Conservation (phyloP, 305 asterid species). For the Fraxinus paxiana region DNA sequence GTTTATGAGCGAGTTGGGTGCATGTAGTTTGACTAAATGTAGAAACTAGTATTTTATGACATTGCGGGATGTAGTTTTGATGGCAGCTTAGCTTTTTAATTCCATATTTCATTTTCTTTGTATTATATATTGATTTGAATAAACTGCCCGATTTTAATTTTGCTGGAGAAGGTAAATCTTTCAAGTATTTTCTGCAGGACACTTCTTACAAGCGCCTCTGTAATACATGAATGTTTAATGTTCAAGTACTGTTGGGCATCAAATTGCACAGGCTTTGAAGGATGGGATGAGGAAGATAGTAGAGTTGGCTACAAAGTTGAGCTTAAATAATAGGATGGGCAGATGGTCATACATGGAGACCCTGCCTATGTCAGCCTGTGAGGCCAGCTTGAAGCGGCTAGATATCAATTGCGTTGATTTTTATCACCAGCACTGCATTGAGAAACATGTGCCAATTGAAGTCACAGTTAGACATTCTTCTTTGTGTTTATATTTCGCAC, state of each 20-base stretch:
- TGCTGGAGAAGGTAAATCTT: neutral
- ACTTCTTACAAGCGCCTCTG: neutral
- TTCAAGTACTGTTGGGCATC: neutral
- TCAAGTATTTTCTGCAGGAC: neutral
- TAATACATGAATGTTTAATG: neutral
- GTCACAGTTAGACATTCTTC: slow-evolving; percentile 28
- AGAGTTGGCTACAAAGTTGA: neutral
- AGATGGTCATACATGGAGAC: neutral
- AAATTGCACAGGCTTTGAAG: neutral
- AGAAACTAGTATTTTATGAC: neutral
- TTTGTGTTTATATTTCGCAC: neutral
- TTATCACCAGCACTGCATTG: slow-evolving; percentile 35
- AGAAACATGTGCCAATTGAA: slow-evolving; percentile 33
- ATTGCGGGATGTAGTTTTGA: neutral
- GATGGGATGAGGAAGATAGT: neutral
- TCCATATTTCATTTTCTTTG: neutral
- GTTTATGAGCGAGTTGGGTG: neutral
- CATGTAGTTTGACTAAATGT: neutral
- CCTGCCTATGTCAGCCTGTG: neutral
- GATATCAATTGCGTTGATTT: slow-evolving; percentile 34
- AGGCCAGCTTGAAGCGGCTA: slow-evolving; percentile 39
- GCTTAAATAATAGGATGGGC: neutral
- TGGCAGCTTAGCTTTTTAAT: neutral
- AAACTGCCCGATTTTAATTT: neutral
- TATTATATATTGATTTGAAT: neutral